Evolutionary conservation across 768 basidiomycete genomes (phyloP).

Genomic region (Podaxis sp.): DNA sequence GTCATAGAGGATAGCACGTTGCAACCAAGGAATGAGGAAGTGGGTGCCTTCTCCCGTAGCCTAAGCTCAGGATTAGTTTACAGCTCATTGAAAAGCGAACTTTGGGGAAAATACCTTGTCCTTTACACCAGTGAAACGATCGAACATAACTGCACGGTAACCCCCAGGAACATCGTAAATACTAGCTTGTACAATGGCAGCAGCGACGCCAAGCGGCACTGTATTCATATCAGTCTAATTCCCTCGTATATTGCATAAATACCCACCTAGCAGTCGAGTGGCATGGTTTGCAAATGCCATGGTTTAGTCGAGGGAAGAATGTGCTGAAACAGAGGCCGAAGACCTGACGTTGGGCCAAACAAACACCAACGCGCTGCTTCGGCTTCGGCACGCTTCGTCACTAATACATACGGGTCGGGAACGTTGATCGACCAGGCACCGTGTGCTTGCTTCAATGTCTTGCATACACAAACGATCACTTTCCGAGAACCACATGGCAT

Average conservation of each 20-base stretch:
- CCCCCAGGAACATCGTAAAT: constrained; percentile 84
- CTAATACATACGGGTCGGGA: neutral
- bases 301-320: constrained; percentile 16
- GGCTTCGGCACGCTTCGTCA: constrained; percentile 12
- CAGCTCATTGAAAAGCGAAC: neutral
- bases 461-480: neutral
- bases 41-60: constrained; percentile 93
- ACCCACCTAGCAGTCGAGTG: constrained; percentile 15
- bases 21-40: constrained; percentile 93
- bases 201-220: constrained; percentile 51
- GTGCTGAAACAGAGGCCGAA: constrained; percentile 9
- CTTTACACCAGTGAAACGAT: constrained; percentile 91
- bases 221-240: neutral
- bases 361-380: constrained; percentile 18
- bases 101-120: constrained; percentile 49
- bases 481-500: neutral
- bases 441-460: neutral
- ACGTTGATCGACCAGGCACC: constrained; percentile 3
- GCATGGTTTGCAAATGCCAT: constrained; percentile 50
- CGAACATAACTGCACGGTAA: constrained; percentile 96
- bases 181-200: constrained; percentile 46
- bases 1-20: constrained; percentile 95
- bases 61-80: constrained; percentile 35
- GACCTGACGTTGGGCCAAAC: constrained; percentile 15
- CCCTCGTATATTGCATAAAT: constrained; percentile 22